Evolutionary conservation across 2,329 filamentous ascomycete genomes (phyloP).

Genomic region (Bipolaris oryzae): DNA sequence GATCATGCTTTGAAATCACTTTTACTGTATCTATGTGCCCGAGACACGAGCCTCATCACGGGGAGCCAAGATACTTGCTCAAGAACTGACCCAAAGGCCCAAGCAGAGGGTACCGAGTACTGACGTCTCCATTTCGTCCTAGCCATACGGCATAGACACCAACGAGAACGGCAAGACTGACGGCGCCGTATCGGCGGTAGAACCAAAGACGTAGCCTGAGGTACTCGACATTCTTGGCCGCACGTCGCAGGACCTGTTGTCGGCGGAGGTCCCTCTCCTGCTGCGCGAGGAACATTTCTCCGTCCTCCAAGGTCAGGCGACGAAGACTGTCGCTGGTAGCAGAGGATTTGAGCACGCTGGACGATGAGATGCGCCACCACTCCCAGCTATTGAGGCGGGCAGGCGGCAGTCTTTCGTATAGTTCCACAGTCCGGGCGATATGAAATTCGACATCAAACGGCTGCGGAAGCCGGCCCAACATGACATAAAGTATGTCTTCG

Average conservation of each 20-base stretch:
- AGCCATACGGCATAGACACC: slow-evolving; percentile 47
- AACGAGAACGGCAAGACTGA: slow-evolving; percentile 57
- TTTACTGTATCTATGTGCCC: slow-evolving; percentile 3
- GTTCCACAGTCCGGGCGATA: slow-evolving; percentile 66
- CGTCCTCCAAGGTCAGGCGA: slow-evolving; percentile 68
- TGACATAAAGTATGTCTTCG: slow-evolving; percentile 88
- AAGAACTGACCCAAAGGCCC: slow-evolving; percentile 27
- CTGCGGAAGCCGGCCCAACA: slow-evolving; percentile 83
- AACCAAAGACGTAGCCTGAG: slow-evolving; percentile 63
- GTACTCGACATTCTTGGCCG: slow-evolving; percentile 50
- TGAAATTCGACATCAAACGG: slow-evolving; percentile 80
- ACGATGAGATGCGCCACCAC: slow-evolving; percentile 74
- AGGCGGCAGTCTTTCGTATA: slow-evolving; percentile 74
- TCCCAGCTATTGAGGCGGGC: slow-evolving; percentile 66
- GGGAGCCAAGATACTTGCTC: slow-evolving; percentile 18
- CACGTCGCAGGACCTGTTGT: slow-evolving; percentile 57
- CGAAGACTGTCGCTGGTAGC: slow-evolving; percentile 58
- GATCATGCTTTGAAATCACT: slow-evolving; percentile 13
- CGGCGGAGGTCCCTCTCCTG: slow-evolving; percentile 76
- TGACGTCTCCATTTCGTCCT: slow-evolving; percentile 26
- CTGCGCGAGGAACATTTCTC: slow-evolving; percentile 68
- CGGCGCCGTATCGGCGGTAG: slow-evolving; percentile 65
- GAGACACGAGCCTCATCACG: slow-evolving; percentile 1
- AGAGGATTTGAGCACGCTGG: slow-evolving; percentile 86
- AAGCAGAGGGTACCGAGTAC: slow-evolving; percentile 14